A percentile compares a stretch with the other conserved stretches of the same genome.
Evolutionary conservation across 1,284 basidiomycete species (phyloP).

Genomic region (Vanrija pseudolonga): DNA sequence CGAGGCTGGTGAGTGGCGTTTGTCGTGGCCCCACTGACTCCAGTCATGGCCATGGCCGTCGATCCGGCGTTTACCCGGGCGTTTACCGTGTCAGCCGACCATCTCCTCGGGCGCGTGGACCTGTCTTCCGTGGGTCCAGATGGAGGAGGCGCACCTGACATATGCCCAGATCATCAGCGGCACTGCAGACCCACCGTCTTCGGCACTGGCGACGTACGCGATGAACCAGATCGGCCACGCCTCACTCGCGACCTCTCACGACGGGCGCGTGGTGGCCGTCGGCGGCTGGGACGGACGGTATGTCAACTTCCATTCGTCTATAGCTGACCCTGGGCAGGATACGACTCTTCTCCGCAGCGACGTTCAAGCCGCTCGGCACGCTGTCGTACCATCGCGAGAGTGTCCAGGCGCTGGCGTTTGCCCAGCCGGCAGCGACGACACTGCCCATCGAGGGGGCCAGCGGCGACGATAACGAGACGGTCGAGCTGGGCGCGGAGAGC

Average conservation of each 20-base stretch:
- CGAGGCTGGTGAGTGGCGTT: conserved; percentile 63
- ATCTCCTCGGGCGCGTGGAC: conserved; percentile 65
- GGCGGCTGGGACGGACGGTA: conserved; percentile 88
- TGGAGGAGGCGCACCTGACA: not conserved
- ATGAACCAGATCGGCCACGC: conserved; percentile 78
- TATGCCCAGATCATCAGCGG: not conserved
- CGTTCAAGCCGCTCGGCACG: conserved; percentile 71
- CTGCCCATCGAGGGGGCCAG: not conserved
- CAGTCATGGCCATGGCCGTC: conserved; percentile 81
- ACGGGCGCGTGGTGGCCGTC: conserved; percentile 70
- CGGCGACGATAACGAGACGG: conserved; percentile 6
- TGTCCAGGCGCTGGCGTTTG: conserved; percentile 68
- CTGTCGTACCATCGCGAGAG: conserved; percentile 71
- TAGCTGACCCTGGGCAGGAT: conserved; percentile 54
- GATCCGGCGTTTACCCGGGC: conserved; percentile 61
- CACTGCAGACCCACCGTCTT: not conserved
- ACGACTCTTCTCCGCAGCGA: conserved; percentile 69
- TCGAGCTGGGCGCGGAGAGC: conserved; percentile 9
- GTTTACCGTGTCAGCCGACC: conserved; percentile 77
- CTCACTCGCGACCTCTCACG: conserved; percentile 66
- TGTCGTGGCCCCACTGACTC: not conserved
- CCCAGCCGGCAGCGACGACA: conserved; percentile 35
- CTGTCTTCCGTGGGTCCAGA: conserved; percentile 7
- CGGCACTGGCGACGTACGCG: conserved; percentile 24
- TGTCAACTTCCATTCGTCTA: conserved; percentile 30